Evolutionary conservation across 441 rosid species (phyloP), one percentile per base, ranked within the genome.

Genomic region (Populus hybrid): DNA sequence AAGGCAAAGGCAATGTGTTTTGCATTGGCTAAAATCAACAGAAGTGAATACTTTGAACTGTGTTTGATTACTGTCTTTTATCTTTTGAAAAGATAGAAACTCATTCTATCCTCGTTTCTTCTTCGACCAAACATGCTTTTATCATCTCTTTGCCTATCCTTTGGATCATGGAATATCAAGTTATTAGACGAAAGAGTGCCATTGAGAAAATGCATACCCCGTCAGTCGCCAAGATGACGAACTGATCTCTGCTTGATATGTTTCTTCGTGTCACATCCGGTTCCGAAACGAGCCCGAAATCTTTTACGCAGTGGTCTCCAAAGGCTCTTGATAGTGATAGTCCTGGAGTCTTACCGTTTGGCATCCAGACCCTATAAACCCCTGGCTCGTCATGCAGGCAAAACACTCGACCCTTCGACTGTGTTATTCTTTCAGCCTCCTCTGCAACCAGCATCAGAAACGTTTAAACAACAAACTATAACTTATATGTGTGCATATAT

Each of bases 231-330:
- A 95, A 75, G 76, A 93, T 87, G 77, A 93, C 87, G 69, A 95
- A 95, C 38, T 89, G 90, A 78, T 95, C 98, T 78, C 82, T 83
- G 74, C 79, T 79, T 70, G 94, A 88, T 73, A 92, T 84, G 70
- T 80, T 84, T 81, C 92, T 85, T 64, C 87, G 89, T 2, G 93
- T 87, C 36, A 95, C 92, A 46, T 90, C 88, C 24, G 99, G 99
- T 72, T 76, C 84, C 2, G 99, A 93, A 73, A 90, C 92, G 63
- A 95, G 88, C 50, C 99, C 99, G 21, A 83, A 95, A 76, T 95
- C 97, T 79, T 95, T 95, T n/a, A 91, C 83, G 73, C 97, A 89
- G 86, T 92, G 85, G 73, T 95, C 99, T 21, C 99, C 99, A 1
- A 95, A 84, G 59, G 99, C 94, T 83, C 99, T 90, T 23, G 99